Percentiles rank a stretch among this genome's conserved stretches.
Evolutionary conservation across 768 basidiomycete species (phyloP).

Genomic region (Suillus paluster): DNA sequence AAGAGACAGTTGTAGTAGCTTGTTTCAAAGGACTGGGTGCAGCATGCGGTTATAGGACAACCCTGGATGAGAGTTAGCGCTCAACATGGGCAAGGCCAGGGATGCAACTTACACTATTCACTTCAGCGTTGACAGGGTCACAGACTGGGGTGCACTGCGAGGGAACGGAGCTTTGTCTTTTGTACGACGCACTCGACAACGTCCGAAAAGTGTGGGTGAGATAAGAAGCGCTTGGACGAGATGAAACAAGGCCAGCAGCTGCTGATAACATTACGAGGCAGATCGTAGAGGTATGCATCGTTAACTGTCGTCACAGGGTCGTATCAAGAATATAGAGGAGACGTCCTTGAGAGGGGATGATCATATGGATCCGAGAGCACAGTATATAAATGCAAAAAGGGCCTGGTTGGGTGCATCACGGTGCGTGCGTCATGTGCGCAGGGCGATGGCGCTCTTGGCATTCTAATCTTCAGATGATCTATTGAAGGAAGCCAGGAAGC

Average conservation of each 20-base stretch:
- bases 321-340: neutral
- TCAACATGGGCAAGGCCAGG: conserved; percentile 4
- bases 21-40: conserved; percentile 42
- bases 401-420: neutral
- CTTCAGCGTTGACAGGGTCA: conserved; percentile 26
- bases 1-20: conserved; percentile 46
- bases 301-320: conserved; percentile 1
- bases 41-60: conserved; percentile 40
- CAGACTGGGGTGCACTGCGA: conserved; percentile 28
- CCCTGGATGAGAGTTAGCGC: conserved; percentile 21
- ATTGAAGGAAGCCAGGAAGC: neutral
- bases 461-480: neutral
- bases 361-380: neutral
- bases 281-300: conserved; percentile 19
- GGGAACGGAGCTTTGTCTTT: conserved; percentile 27
- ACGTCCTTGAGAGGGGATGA: neutral
- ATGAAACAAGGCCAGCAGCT: conserved; percentile 6
- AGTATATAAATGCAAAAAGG: neutral
- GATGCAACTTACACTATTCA: conserved; percentile 23
- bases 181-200: conserved; percentile 9
- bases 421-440: neutral
- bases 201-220: conserved; percentile 4
- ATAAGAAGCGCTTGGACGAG: conserved; percentile 8
- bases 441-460: neutral
- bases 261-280: conserved; percentile 9